Evolutionary conservation across 192 early-diverging fungal genomes (phyloP).

Genomic region (Nowakowskiella sp.): DNA sequence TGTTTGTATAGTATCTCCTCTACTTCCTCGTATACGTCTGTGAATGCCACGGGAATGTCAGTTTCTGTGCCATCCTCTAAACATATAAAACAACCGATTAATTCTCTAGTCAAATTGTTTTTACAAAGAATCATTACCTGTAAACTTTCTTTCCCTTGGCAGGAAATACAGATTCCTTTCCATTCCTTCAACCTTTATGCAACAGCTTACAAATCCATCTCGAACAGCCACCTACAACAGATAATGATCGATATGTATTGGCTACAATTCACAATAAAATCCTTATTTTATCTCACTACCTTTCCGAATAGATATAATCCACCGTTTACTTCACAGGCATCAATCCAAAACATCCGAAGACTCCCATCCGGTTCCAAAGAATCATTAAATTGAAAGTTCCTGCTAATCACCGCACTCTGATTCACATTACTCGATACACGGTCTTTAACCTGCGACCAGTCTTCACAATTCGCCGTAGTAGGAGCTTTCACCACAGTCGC

Average conservation of each 20-base stretch:
- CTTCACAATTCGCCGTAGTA: conserved; percentile 8
- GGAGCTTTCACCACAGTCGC: conserved; percentile 26
- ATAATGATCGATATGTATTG: conserved; percentile 8
- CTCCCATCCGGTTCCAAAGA: conserved; percentile 45
- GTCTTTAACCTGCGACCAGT: conserved; percentile 34
- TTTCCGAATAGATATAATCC: conserved; percentile 90
- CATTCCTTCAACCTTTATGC: conserved; percentile 67
- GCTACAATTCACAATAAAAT: neutral
- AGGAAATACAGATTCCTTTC: conserved; percentile 86
- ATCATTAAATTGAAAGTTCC: conserved; percentile 1
- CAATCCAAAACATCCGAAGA: conserved; percentile 82
- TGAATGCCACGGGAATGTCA: conserved; percentile 48
- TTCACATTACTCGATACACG: conserved; percentile 3
- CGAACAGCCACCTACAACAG: conserved; percentile 3
- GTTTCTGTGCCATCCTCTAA: conserved; percentile 40
- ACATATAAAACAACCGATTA: neutral
- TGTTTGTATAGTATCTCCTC: conserved; percentile 45
- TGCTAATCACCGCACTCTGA: neutral
- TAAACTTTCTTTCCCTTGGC: conserved; percentile 54
- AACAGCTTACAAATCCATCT: conserved; percentile 58
- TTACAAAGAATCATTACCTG: conserved; percentile 28
- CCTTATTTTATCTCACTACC: conserved; percentile 26
- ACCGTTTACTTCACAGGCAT: conserved; percentile 78
- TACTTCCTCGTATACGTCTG: conserved; percentile 71
- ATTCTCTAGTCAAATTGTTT: neutral